Conservation (phyloP, 2,329 filamentous ascomycete genomes). For the Penicillium brevicompactum region DNA sequence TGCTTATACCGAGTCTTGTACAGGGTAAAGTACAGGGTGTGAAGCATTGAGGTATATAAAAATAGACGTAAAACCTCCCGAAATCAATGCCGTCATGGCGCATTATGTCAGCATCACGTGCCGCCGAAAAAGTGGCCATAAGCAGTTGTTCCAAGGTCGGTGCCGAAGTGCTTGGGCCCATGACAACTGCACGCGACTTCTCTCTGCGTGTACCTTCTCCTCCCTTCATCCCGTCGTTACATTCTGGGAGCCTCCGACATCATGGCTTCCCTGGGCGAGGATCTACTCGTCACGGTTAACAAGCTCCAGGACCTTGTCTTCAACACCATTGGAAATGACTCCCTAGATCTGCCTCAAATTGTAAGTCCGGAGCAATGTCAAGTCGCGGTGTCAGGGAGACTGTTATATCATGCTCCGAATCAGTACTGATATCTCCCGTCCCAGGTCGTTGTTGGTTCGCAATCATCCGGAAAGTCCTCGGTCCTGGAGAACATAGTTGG, state of each 20-base stretch:
- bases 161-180: constrained; percentile 10
- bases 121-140: constrained; percentile 20
- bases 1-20: too few relatives aligned
- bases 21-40: neutral
- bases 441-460: constrained; percentile 95
- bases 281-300: constrained; percentile 93
- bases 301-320: constrained; percentile 98
- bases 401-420: neutral
- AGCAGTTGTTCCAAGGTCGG: constrained; percentile 18
- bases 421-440: constrained; percentile 11
- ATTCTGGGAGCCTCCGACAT: constrained; percentile 12
- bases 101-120: constrained; percentile 24
- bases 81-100: constrained; percentile 19
- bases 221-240: neutral
- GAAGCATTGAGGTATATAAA: too few relatives aligned
- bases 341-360: constrained; percentile 95
- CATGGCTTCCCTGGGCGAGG: constrained; percentile 97
- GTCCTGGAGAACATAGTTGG: constrained; percentile 99
- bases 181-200: constrained; percentile 5
- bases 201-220: constrained; percentile 2
- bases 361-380: constrained; percentile 57
- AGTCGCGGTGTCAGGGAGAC: neutral
- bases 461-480: constrained; percentile 97
- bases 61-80: neutral
- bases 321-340: constrained; percentile 99